Conservation (phyloP, 176 grass and related monocot species). For the Aegilops sharonensis region DNA sequence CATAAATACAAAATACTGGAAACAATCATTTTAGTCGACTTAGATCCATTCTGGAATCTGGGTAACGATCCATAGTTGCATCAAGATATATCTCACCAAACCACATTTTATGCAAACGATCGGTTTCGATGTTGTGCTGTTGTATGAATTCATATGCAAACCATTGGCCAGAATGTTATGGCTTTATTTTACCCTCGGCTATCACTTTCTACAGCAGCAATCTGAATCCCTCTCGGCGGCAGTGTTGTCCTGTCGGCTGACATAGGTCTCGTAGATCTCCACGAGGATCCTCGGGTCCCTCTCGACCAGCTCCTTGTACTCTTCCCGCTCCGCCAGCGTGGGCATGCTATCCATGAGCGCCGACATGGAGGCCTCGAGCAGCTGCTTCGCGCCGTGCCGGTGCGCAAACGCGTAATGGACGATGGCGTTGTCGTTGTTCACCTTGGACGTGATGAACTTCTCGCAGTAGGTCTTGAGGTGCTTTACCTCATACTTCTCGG, state of each 20-base stretch:
- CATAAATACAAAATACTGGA: background rate
- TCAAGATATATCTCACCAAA: background rate
- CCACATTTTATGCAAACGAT: background rate
- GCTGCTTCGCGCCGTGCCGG: constrained; percentile 71
- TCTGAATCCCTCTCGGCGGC: constrained; percentile 51
- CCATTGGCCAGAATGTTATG: background rate
- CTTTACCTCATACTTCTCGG: constrained; percentile 94
- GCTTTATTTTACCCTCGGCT: background rate
- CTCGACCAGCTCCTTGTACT: constrained; percentile 92
- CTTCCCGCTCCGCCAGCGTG: constrained; percentile 59
- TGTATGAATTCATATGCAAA: background rate
- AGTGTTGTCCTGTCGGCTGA: constrained; percentile 72
- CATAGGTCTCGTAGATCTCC: constrained; percentile 89
- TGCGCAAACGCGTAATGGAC: constrained; percentile 69
- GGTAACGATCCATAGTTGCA: background rate
- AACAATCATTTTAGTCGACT: background rate
- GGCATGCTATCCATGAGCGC: constrained; percentile 77
- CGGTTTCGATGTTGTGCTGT: no score
- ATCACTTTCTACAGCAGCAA: constrained; percentile 35
- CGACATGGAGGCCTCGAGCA: constrained; percentile 72
- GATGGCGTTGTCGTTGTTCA: constrained; percentile 79
- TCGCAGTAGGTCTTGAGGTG: constrained; percentile 81
- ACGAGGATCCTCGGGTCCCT: constrained; percentile 89
- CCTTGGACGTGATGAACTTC: constrained; percentile 87
- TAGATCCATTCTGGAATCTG: background rate